Percentiles rank a stretch among this genome's conserved stretches.
These are phyloP conservation scores for Clarireedia monteithiana DNA, from an alignment of 2,329 filamentous ascomycete species.

Conservation along the genomic window DNA sequence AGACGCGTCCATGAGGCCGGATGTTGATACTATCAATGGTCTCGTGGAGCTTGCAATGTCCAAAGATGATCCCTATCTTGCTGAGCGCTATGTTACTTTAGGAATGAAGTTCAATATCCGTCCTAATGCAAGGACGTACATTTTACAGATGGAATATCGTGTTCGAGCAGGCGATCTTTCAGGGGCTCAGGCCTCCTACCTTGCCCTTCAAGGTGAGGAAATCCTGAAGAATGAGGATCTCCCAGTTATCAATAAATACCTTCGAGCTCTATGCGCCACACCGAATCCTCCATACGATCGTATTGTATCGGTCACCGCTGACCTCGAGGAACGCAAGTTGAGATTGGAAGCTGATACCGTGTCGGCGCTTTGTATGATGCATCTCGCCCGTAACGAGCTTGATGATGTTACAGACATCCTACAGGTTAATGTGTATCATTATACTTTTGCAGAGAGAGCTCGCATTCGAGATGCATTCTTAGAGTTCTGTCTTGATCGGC, in stretches of 20 bases:
- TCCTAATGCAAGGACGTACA: conserved; percentile 61
- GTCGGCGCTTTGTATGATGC: conserved; percentile 61
- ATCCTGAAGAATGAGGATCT: conserved; percentile 50
- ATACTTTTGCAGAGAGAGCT: conserved; percentile 60
- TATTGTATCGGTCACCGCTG: conserved; percentile 65
- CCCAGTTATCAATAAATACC: conserved; percentile 60
- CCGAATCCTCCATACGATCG: conserved; percentile 57
- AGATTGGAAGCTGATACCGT: conserved; percentile 69
- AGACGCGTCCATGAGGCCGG: conserved; percentile 44
- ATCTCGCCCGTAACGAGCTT: conserved; percentile 68
- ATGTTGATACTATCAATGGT: conserved; percentile 66
- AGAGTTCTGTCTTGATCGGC: conserved; percentile 56
- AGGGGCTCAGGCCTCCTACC: conserved; percentile 60
- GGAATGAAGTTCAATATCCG: conserved; percentile 56
- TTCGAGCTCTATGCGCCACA: conserved; percentile 58
- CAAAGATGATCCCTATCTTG: conserved; percentile 61
- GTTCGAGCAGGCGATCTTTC: conserved; percentile 66
- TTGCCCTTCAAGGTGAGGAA: conserved; percentile 49
- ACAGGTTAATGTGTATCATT: conserved; percentile 64
- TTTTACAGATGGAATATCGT: conserved; percentile 69
- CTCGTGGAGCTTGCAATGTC: conserved; percentile 66
- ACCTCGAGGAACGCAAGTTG: conserved; percentile 62
- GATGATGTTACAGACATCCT: conserved; percentile 77
- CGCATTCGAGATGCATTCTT: conserved; percentile 59
- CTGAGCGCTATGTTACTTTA: conserved; percentile 64